Percentiles rank a stretch among this genome's conserved stretches.
Evolutionary conservation across 2,329 filamentous ascomycete species (phyloP).

Genomic region (Diaporthe helianthi): DNA sequence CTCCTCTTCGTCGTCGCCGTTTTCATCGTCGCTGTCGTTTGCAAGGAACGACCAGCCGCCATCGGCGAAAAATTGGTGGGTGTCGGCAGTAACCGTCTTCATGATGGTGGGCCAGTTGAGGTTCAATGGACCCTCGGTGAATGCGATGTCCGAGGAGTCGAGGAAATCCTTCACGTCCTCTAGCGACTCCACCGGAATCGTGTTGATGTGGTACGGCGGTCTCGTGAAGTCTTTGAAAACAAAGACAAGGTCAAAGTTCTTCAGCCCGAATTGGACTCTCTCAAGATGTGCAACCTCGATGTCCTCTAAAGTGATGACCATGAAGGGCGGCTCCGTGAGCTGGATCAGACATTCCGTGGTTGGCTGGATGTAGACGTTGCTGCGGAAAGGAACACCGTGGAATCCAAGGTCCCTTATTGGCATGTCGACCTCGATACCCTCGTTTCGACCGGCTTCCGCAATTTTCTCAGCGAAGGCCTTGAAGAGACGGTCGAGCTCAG

Average conservation of each 20-base stretch:
- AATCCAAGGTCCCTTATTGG: constrained; percentile 96
- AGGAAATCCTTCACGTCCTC: constrained; percentile 98
- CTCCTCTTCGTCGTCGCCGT: constrained; percentile 77
- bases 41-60: constrained; percentile 95
- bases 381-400: constrained; percentile 93
- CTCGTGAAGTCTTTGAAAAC: constrained; percentile 97
- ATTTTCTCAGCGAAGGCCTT: constrained; percentile 98
- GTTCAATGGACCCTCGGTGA: constrained; percentile 92
- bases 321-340: constrained; percentile 94
- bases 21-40: constrained; percentile 87
- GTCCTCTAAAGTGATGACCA: constrained; percentile 93
- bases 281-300: constrained; percentile 97
- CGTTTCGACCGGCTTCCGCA: constrained; percentile 89
- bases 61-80: constrained; percentile 93
- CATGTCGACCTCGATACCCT: constrained; percentile 92
- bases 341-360: constrained; percentile 97
- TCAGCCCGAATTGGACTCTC: constrained; percentile 93
- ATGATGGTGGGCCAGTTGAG: constrained; percentile 99
- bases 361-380: constrained; percentile 93
- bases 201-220: constrained; percentile 94
- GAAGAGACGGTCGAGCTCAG: constrained; percentile 94
- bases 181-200: constrained; percentile 92
- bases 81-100: constrained; percentile 96
- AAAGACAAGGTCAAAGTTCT: constrained; percentile 98
- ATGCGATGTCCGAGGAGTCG: constrained; percentile 93